phyloP scores from a whole-genome alignment of 1,284 basidiomycete species.

The Ustilago vetiveriae region DNA sequence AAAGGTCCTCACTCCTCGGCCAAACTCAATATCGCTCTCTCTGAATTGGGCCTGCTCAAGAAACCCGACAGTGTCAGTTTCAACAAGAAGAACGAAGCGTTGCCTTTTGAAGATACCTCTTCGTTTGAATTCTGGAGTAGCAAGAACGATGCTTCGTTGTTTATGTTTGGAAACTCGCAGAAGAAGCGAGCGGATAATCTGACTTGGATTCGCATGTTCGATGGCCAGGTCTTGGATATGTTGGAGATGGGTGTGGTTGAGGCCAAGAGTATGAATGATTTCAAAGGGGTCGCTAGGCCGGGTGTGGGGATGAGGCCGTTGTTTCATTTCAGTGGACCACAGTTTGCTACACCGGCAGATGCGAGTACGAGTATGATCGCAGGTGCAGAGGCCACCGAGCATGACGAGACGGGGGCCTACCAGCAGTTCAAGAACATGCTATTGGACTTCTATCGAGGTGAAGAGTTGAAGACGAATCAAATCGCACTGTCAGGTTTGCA shows the following conservation, averaged over 20 bases:
- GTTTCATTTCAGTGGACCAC: constrained; percentile 87
- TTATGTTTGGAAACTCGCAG: constrained; percentile 87
- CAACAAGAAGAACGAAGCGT: constrained; percentile 90
- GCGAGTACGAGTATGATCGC: constrained; percentile 32
- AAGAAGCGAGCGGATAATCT: constrained; percentile 94
- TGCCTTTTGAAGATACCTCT: constrained; percentile 83
- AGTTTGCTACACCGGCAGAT: constrained; percentile 67
- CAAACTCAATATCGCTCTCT: constrained; percentile 81
- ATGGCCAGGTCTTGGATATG: constrained; percentile 90
- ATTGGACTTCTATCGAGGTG: constrained; percentile 84
- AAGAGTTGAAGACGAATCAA: constrained; percentile 76
- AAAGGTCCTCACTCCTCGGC: constrained; percentile 86
- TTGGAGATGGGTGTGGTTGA: constrained; percentile 88
- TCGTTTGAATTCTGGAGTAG: constrained; percentile 90
- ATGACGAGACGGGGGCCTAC: constrained; percentile 53
- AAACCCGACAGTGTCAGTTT: constrained; percentile 81
- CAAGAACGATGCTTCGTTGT: constrained; percentile 95
- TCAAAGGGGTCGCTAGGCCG: constrained; percentile 90
- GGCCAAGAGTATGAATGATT: constrained; percentile 80
- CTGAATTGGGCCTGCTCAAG: constrained; percentile 72
- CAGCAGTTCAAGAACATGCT: constrained; percentile 83
- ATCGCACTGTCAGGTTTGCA: constrained; percentile 85
- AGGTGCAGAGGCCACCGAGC: constrained; percentile 36
- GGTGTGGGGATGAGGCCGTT: constrained; percentile 90
- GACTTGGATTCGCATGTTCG: constrained; percentile 86